phyloP scores from a whole-genome alignment of 176 grass and related monocot genomes.

The Bonia amplexicaulis region DNA sequence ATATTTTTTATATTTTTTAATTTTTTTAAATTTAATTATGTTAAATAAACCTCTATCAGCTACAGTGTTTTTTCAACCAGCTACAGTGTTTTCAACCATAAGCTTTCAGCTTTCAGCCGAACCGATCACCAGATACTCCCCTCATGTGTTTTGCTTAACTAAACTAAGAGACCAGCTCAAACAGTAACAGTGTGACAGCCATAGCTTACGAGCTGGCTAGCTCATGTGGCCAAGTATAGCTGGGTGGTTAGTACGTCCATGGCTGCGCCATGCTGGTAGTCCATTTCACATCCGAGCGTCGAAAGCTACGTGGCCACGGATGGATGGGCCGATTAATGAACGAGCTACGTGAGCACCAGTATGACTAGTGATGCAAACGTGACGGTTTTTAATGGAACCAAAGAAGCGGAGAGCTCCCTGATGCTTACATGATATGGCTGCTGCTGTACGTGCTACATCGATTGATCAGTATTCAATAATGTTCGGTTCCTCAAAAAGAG shows the following conservation, averaged over 20 bases:
- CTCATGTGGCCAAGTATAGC: neutral
- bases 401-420: neutral
- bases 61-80: no score
- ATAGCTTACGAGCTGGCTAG: neutral
- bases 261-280: neutral
- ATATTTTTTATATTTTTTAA: no score
- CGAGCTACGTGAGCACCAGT: neutral
- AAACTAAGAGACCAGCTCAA: slow-evolving; percentile 34
- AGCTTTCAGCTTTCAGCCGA: no score
- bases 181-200: neutral
- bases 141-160: slow-evolving; percentile 21
- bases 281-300: neutral
- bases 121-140: neutral
- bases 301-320: slow-evolving; percentile 3
- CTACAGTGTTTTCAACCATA: no score
- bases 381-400: neutral
- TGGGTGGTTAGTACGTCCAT: slow-evolving; percentile 8
- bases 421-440: neutral
- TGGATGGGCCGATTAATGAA: neutral
- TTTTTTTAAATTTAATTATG: no score
- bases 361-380: neutral
- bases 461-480: neutral
- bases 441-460: neutral
- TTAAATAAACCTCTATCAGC: no score
- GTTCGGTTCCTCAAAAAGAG: no score